Evolutionary conservation across 2,329 filamentous ascomycete genomes (phyloP), one percentile per base, ranked within the genome.

Genomic region (Colletotrichum liriopes): DNA sequence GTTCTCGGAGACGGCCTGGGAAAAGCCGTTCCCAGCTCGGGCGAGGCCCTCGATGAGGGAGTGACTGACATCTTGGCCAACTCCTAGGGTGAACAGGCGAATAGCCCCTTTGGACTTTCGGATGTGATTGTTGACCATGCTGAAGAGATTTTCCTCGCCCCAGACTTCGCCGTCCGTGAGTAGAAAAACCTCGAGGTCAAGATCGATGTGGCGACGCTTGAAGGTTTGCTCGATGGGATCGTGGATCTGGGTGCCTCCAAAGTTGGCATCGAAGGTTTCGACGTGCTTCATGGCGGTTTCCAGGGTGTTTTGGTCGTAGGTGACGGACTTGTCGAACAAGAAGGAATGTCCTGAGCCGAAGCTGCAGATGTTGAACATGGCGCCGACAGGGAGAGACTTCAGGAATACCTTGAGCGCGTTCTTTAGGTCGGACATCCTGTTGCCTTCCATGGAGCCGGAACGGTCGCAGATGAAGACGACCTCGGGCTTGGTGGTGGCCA

Each of bases 391-490:
- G 2, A 93, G 82, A 0, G 90, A 92, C 77, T 91, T 92, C 68
- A 93, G 81, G 75, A 93, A 93, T 29, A 93, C 82, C 6, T 87
- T 85, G 29, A 93, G 82, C 0, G 91, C 90, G 1, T 85, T 81
- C 32, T 85, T 81, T 3, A 92, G 83, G 41, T 90, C 86, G 0
- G 75, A 73, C 1, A 92, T 92, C 49, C 86, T 88, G 0, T 79
- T 77, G 0, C 52, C 35, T 6, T 55, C 8, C 91, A 93, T 93
- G 71, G 91, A 93, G 0, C 91, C 92, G 67, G 91, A 93, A 63
- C 92, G 87, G 78, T 95, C 93, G 67, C 91, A 92, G 5, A 95
- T 82, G 75, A 95, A 94, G 23, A 94, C 88, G 29, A 95, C 86
- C 77, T 95, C 93, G 4, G 85, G 84, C 65, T 79, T 81, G 11